phyloP scores from a whole-genome alignment of 148 eudicot species.

The Diospyros lotus region DNA sequence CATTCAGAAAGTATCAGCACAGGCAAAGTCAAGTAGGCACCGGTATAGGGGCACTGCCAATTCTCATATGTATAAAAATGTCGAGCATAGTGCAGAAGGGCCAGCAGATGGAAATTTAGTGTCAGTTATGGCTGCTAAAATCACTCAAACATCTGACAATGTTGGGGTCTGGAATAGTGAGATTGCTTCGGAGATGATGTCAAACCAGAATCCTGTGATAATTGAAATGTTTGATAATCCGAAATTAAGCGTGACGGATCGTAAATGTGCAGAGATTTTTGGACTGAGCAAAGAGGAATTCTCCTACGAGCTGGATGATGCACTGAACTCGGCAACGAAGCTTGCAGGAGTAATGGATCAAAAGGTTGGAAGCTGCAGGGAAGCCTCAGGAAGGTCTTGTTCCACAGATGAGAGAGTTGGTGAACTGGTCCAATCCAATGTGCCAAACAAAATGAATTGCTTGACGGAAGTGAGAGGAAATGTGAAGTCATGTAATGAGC shows the following conservation, averaged over 20 bases:
- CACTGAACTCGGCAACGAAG: background rate
- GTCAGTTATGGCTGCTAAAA: constrained; percentile 7
- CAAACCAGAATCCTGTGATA: background rate
- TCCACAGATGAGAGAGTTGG: constrained; percentile 3
- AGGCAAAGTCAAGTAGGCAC: constrained; percentile 11
- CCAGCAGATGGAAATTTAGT: constrained; percentile 10
- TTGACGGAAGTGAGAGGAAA: constrained; percentile 10
- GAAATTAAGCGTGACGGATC: background rate
- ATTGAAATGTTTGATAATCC: background rate
- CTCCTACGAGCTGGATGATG: constrained; percentile 3
- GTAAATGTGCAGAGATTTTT: background rate
- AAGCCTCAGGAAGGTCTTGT: constrained; percentile 6
- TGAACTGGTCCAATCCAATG: constrained; percentile 20
- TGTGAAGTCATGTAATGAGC: constrained; percentile 13
- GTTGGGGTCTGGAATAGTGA: constrained; percentile 5
- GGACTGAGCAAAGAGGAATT: background rate
- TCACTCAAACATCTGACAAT: constrained; percentile 5
- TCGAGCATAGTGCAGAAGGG: constrained; percentile 9
- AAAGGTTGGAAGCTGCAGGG: background rate
- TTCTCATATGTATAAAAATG: background rate
- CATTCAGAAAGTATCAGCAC: constrained; percentile 12
- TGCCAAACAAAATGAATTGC: constrained; percentile 14
- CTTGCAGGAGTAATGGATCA: background rate
- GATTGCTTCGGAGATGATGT: background rate
- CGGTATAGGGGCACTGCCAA: background rate